Evolutionary conservation across 2,329 filamentous ascomycete species (phyloP), one percentile per base, ranked within the genome.

Genomic region (Aspergillus carbonarius): DNA sequence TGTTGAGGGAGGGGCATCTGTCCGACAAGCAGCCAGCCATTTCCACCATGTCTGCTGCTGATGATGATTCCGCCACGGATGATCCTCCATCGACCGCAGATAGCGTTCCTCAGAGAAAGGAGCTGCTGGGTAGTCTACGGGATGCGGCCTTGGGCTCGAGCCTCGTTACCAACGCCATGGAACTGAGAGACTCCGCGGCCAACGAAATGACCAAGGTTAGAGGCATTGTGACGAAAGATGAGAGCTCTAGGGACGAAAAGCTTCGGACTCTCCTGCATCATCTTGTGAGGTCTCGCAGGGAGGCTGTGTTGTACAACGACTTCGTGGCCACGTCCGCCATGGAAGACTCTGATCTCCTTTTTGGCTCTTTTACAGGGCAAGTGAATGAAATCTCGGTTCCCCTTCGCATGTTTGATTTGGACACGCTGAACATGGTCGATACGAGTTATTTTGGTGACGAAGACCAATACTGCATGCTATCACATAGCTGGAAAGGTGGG

Each of bases 391-490:
- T 27, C 8, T 49, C 30, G 47, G 60, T 59, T 18, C 72, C 72
- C 9, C 53, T 66, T 18, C 68, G 70, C 40, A 74, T 76, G 72
- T 70, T 76, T 42, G 69, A 75, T 54, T 49, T 75, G 32, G 69
- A 70, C 15, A 75, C 72, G 2, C 65, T 62, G 10, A 69, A 72
- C 35, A 57, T 74, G 37, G 67, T 72, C 3, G 60, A 67, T 35
- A 66, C 62, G 35, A 66, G 64, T 2, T 60, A 61, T 30, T 64
- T 71, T 34, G 67, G 67, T 18, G 37, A 52, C 9, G 60, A 64
- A 0, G 69, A 69, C 20, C 71, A 74, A 37, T 76, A 75, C 55
- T 72, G 71, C 25, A 74, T 76, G 56, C 60, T 75, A 1, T 74
- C 72, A 2, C 72, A 75, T 46, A 70, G 70, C 34, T 76, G 72